Conservation (phyloP, 1,139 yeast genomes). For the Debaryomycetaceae sp. region DNA sequence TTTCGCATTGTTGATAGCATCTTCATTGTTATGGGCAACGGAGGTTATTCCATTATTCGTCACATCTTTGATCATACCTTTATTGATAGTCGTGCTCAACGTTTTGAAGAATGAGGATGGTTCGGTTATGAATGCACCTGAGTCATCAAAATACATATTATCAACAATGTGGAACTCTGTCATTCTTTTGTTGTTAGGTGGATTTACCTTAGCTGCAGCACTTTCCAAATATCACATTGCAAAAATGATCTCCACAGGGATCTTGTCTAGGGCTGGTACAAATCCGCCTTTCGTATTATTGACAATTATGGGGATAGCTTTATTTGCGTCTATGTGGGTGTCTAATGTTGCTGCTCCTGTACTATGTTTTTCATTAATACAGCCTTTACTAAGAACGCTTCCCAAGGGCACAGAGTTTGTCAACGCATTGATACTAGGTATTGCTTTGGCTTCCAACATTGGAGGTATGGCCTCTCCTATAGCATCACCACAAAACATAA, state of each 20-base stretch:
- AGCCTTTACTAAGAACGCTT: conserved; percentile 60
- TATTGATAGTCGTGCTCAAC: conserved; percentile 51
- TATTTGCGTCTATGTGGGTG: conserved; percentile 75
- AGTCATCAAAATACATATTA: conserved; percentile 53
- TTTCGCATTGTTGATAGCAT: conserved; percentile 64
- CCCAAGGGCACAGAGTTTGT: conserved; percentile 61
- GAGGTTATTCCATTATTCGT: conserved; percentile 70
- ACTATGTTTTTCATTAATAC: conserved; percentile 62
- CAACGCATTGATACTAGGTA: conserved; percentile 63
- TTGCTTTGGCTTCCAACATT: conserved; percentile 67
- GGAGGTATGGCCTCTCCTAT: conserved; percentile 85
- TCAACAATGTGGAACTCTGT: conserved; percentile 74
- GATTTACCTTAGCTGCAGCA: conserved; percentile 73
- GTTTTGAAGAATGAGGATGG: conserved; percentile 61
- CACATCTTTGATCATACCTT: conserved; percentile 62
- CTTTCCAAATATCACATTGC: conserved; percentile 70
- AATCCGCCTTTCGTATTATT: conserved; percentile 61
- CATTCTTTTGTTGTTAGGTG: conserved; percentile 65
- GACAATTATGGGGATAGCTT: conserved; percentile 64
- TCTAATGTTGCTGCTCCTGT: conserved; percentile 80
- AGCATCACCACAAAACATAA: conserved; percentile 74
- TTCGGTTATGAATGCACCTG: conserved; percentile 47
- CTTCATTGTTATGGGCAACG: conserved; percentile 72
- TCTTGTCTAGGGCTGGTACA: conserved; percentile 61
- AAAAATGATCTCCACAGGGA: conserved; percentile 61